A percentile compares a stretch with the other conserved stretches of the same genome.
phyloP scores from a whole-genome alignment of 169 alveolate genomes.

The Cryptosporidium baileyi region DNA sequence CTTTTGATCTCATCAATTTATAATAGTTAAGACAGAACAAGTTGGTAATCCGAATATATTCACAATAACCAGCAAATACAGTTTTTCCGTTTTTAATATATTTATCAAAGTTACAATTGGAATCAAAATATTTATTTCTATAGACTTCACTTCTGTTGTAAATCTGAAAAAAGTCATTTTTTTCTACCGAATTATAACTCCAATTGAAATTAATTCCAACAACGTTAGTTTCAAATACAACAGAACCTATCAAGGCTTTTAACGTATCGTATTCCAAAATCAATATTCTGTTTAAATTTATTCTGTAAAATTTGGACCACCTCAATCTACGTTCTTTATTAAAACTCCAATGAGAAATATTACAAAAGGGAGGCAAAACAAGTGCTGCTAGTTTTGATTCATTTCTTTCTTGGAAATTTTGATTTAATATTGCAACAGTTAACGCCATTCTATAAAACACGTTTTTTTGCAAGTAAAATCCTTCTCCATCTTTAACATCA shows the following conservation, averaged over 20 bases:
- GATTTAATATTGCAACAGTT: not conserved
- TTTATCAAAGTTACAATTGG: not conserved
- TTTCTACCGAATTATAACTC: not conserved
- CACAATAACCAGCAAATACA: slow-evolving; percentile 24
- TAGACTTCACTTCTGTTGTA: not conserved
- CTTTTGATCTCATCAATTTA: slow-evolving; percentile 13
- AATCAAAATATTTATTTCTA: not conserved
- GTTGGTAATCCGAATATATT: not conserved
- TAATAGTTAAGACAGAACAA: not conserved
- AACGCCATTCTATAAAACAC: slow-evolving; percentile 56
- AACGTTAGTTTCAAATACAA: not conserved
- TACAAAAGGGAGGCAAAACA: slow-evolving; percentile 48
- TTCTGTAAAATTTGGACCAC: slow-evolving; percentile 31
- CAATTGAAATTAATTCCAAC: slow-evolving; percentile 31
- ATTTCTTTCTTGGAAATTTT: not conserved
- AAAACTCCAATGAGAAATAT: slow-evolving; percentile 56
- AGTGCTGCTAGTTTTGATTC: not conserved
- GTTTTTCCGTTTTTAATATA: not conserved
- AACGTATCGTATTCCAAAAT: slow-evolving; percentile 23
- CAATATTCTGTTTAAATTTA: not conserved
- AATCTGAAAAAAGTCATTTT: not conserved
- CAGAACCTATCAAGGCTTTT: not conserved
- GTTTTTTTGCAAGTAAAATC: slow-evolving; percentile 43
- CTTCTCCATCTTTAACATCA: slow-evolving; percentile 64
- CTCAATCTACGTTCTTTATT: slow-evolving; percentile 7